Conservation (phyloP, 75 land plant genomes). For the Pseudotsuga menziesii region DNA sequence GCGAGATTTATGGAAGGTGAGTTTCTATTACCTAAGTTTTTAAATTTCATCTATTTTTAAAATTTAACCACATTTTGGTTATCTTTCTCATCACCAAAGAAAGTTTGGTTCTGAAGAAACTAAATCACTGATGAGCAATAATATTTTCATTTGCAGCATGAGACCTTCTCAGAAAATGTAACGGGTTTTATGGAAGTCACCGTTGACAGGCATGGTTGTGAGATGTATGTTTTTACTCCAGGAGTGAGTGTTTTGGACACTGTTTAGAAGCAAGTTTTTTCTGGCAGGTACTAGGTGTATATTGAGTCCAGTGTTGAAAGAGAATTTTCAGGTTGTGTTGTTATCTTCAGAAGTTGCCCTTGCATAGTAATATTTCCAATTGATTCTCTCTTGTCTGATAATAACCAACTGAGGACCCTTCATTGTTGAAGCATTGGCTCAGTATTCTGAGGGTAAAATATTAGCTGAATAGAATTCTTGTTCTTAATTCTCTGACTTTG, state of each 20-base stretch:
- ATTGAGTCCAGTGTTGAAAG: not conserved
- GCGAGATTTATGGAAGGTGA: slow-evolving; percentile 88
- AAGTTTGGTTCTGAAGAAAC: not conserved
- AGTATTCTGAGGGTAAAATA: not conserved
- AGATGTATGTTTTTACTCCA: slow-evolving; percentile 67
- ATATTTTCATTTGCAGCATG: slow-evolving; percentile 42
- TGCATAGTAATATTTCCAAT: not conserved
- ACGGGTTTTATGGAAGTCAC: slow-evolving; percentile 26
- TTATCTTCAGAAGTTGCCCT: not conserved
- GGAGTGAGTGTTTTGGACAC: not conserved
- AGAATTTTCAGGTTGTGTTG: not conserved
- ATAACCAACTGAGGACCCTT: not conserved
- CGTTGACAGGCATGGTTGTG: slow-evolving; percentile 56
- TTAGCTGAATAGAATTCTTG: not conserved
- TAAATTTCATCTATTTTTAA: not conserved
- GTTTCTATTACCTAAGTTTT: not conserved
- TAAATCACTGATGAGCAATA: not conserved
- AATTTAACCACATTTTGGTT: not conserved
- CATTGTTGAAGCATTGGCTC: not conserved
- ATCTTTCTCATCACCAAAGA: not conserved
- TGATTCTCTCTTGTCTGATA: not conserved
- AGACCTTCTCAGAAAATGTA: slow-evolving; percentile 22
- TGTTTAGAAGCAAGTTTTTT: not conserved
- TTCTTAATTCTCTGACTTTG: not conserved
- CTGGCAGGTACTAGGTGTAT: not conserved